Conservation (phyloP, 768 basidiomycete species). For the Peribolospora baueri region DNA sequence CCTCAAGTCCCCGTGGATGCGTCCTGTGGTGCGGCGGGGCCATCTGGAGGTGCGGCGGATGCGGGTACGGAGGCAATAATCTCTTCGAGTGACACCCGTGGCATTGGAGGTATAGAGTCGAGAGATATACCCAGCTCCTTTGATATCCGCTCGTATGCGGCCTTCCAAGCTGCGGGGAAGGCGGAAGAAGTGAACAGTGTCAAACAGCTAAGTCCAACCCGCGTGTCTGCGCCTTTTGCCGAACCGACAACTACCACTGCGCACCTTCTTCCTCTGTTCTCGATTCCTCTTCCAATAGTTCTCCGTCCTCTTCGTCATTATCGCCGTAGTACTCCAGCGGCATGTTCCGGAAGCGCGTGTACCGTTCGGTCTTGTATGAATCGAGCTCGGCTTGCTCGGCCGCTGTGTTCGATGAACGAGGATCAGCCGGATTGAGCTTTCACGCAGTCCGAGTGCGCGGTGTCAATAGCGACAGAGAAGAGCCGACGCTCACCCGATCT, state of each 20-base stretch:
- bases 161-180: conserved; percentile 2
- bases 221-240: background rate
- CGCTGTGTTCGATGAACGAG: conserved; percentile 7
- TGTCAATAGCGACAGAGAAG: background rate
- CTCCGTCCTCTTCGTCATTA: conserved; percentile 45
- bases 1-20: too few relatives aligned
- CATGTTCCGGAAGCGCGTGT: conserved; percentile 70
- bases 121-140: too few relatives aligned
- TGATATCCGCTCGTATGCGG: conserved; percentile 1
- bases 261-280: conserved; percentile 48
- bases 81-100: too few relatives aligned
- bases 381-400: conserved; percentile 45
- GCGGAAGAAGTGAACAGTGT: background rate
- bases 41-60: too few relatives aligned
- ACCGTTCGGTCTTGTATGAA: conserved; percentile 33
- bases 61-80: too few relatives aligned
- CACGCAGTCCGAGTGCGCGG: background rate
- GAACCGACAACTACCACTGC: conserved; percentile 13
- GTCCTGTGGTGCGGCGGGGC: too few relatives aligned
- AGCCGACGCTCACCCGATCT: conserved; percentile 35
- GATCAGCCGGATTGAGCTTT: background rate
- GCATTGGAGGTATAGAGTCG: too few relatives aligned
- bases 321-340: conserved; percentile 81
- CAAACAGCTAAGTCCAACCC: background rate
- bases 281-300: conserved; percentile 45